A percentile compares a stretch with the other conserved stretches of the same genome.
phyloP scores from a whole-genome alignment of 2,329 filamentous ascomycete species.

The Botrytis byssoidea region DNA sequence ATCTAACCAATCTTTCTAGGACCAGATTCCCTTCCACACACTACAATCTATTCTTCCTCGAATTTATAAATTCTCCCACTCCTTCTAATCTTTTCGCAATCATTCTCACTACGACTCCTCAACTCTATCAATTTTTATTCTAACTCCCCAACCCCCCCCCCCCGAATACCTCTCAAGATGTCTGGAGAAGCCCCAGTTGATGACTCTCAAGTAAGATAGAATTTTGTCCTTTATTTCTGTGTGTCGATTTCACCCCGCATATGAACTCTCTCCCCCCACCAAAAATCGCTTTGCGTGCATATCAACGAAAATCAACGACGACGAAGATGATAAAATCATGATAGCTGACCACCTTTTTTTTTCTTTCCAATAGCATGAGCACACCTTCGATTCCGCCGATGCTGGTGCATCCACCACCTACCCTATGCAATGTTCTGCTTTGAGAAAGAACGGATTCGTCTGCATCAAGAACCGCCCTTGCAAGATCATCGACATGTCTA shows the following conservation, averaged over 20 bases:
- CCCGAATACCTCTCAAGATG: slow-evolving; percentile 47
- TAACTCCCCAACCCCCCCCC: not conserved
- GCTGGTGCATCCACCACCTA: slow-evolving; percentile 92
- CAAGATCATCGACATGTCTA: slow-evolving; percentile 99
- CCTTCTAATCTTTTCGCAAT: slow-evolving; percentile 16
- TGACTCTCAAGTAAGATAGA: slow-evolving; percentile 58
- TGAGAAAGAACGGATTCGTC: slow-evolving; percentile 99
- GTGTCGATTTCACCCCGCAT: slow-evolving; percentile 19
- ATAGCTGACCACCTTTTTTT: slow-evolving; percentile 18
- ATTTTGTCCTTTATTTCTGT: slow-evolving; percentile 26
- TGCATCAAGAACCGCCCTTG: slow-evolving; percentile 98
- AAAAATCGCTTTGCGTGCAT: slow-evolving; percentile 31
- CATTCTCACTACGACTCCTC: slow-evolving; percentile 17
- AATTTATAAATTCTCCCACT: slow-evolving; percentile 20
- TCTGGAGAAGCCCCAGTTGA: slow-evolving; percentile 45
- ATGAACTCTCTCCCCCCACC: slow-evolving; percentile 31
- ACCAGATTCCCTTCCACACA: slow-evolving; percentile 24
- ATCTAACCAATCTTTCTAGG: slow-evolving; percentile 1
- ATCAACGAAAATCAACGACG: slow-evolving; percentile 22
- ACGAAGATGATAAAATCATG: not conserved
- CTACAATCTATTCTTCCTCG: slow-evolving; percentile 29
- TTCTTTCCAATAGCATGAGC: slow-evolving; percentile 36
- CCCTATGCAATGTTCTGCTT: slow-evolving; percentile 99
- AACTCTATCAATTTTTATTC: slow-evolving; percentile 35
- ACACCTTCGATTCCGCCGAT: slow-evolving; percentile 89